Base-by-base conservation (phyloP, 345 rosid genomes). In the Microthlaspi erraticum region DNA sequence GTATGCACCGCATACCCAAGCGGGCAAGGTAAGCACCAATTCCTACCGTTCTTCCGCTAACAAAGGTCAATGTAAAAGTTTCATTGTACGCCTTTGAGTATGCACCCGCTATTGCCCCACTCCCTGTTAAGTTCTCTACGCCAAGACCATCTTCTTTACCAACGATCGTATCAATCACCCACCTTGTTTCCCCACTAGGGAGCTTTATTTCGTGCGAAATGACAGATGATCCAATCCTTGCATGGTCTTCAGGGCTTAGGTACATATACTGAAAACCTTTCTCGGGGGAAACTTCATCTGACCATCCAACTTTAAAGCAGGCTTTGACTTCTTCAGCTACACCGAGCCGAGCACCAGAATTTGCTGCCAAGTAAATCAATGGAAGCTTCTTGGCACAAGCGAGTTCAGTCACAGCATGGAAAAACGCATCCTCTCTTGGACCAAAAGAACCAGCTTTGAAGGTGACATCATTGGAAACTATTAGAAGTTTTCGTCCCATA, bases 21-120 rank as follows among this genome's bases (percentile, higher is more conserved):
- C 98, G 87, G 66, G 98, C 89, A 78, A 93, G 97, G 72, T 93
- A 93, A 64, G 98, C 98, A 71, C 98, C 98, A 6, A 93, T 90
- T 53, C 98, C 98, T 39, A 93, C 98, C 6, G 98, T 90, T 77
- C 97, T 81, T 19, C 98, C 93, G 18, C 93, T 90, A 26, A 93
- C 98, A 71, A 87, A 93, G 7, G 98, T 93, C 58, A 90, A 73
- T 50, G 98, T 93, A 80, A 93, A 90, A 10, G 92, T 93, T 82
- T 93, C 98, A 36, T 83, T 81, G 83, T 93, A 93, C 19, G 98
- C 97, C 82, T 83, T 84, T 17, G 98, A 88, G 80, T 88, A 93
- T 20, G 96, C 98, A 83, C 97, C 80, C 6, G 98, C 98, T 60
- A 93, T 93, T 55, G 98, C 98, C 58, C 96, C 98, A 71, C 98